Evolutionary conservation across 1,284 basidiomycete species (phyloP), one percentile per base, ranked within the genome.

Genomic region (Puccinia triticina): DNA sequence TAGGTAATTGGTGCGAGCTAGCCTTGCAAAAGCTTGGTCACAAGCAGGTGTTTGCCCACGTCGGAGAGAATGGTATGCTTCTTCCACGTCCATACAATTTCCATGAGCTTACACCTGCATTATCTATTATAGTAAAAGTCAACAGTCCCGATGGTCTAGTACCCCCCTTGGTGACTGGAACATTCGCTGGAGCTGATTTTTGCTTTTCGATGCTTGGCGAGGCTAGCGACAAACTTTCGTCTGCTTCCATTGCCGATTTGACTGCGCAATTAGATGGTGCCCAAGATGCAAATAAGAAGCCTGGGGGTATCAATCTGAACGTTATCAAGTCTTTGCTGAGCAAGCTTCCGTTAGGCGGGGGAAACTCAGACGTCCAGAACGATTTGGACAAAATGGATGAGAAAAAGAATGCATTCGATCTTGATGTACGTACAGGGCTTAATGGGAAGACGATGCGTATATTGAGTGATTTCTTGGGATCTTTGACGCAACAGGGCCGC

Each of bases 101-200:
- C 29, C 57, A 43, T 23, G 26, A 26, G 18, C 57, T 66, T 61
- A 50, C 48, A 26, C 26, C 46, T 37, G 12, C 8, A 40, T 21
- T 53, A 21, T 26, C 57, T 71, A 40, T 50, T 37, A 66, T 48
- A 73, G 83, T 93, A 64, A 90, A 91, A 67, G 89, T 97, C 37
- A 91, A 92, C 82, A 91, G 93, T 34, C 93, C 92, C 0, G 91
- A 92, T 83, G 94, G 95, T 3, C 90, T 90, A 83, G 93, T 95
- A 34, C 91, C 92, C 1, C 94, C 94, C 0, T 89, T 96, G 71
- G 92, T 96, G 16, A 96, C 95, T 1, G 94, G 93, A 11, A 93
- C 94, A 0, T 96, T 96, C 85, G 94, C 94, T 18, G 92, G 92
- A 0, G 92, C 90, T 85, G 94, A 96, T 87, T 96, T 96, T 85